Evolutionary conservation across 768 basidiomycete genomes (phyloP), one percentile per base, ranked within the genome.

Genomic region (Russula emetica): DNA sequence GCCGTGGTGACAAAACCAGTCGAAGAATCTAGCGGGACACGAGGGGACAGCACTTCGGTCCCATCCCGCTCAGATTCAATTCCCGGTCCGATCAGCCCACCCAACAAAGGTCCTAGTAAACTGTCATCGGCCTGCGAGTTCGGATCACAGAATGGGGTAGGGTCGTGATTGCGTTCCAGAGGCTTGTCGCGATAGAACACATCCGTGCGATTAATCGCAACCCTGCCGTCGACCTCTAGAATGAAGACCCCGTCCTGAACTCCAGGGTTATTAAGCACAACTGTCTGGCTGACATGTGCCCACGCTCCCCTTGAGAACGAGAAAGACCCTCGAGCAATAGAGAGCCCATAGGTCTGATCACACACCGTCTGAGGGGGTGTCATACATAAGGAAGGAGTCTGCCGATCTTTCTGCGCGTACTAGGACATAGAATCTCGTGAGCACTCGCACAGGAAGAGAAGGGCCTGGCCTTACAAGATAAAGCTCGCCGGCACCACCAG

Each of bases 341-440:
- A 91, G 26, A 91, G 76, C 0, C 92, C 92, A 70, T 91, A 93
- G 0, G 72, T 72, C 0, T 79, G 68, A 55, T 87, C 80, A 72
- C 91, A 93, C 7, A 83, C 78, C 0, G 89, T 88, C 40, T 73
- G 72, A 0, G 81, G 79, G 42, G 78, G 76, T 2, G 85, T 82
- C 0, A 73, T 66, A 71, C 91, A 92, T 1, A 92, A 75, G 0
- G 77, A 74, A 0, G 73, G 63, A 0, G 85, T 83, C 72, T 92
- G 90, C 67, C 82, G 83, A 52, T 84, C 81, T 70, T 87, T 89
- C 0, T 88, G 85, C 5, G 86, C 90, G 67, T 92, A 92, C 90
- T 91, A 55, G 4, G 32, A 32, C 40, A 60, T 2, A 51, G 45
- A 26, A 20, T 26, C 32, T 22, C 5, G 34, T 47, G 40, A 26